phyloP scores from a whole-genome alignment of 371 early-diverging fungal species.

The Zychaea mexicana region DNA sequence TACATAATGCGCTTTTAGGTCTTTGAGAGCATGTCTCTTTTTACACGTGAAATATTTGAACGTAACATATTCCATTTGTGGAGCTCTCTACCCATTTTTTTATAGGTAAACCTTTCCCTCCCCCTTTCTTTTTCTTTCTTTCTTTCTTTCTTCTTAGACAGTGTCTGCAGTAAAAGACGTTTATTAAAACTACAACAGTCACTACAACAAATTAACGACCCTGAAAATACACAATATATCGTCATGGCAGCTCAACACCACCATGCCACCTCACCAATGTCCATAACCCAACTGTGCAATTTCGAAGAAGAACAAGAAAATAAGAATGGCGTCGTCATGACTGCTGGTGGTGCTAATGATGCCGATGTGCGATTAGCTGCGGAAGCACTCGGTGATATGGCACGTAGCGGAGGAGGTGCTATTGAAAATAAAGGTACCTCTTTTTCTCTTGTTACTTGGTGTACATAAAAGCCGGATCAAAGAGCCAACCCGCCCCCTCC shows the following conservation, averaged over 20 bases:
- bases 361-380: slow-evolving; percentile 68
- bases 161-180: no score
- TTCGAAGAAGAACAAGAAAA: not conserved
- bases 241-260: not conserved
- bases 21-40: no score
- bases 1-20: no score
- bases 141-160: no score
- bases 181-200: no score
- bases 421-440: not conserved
- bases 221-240: not conserved
- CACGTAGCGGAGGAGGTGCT: slow-evolving; percentile 31
- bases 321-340: not conserved
- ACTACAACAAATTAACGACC: no score
- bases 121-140: no score
- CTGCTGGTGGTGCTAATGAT: slow-evolving; percentile 24
- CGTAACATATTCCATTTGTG: no score
- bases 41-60: no score
- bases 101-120: no score
- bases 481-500: not conserved
- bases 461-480: slow-evolving; percentile 1
- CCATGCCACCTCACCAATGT: slow-evolving; percentile 28
- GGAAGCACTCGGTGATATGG: slow-evolving; percentile 68
- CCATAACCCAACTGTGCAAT: slow-evolving; percentile 34
- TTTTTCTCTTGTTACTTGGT: no score
- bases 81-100: no score